Base-by-base conservation (phyloP, 2,329 filamentous ascomycete species). In the Cryoendolithus antarcticus region DNA sequence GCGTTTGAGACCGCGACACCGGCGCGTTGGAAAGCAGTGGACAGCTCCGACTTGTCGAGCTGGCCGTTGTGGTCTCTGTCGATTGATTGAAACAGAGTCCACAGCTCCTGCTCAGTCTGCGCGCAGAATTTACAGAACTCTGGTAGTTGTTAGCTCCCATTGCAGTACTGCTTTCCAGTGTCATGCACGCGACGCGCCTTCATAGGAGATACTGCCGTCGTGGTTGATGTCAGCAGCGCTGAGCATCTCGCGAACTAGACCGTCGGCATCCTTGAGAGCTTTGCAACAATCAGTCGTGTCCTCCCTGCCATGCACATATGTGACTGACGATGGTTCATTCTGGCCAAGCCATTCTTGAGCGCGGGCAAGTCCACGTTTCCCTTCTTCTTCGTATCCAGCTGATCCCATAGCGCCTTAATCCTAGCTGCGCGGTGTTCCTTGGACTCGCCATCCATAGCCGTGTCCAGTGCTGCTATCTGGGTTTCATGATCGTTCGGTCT, bases 91-190 rank as follows among this genome's bases (percentile, higher is more conserved):
- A 98, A 98, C 13, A 98, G 75, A 39, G 72, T 62, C 60, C 76
- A 80, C 9, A 98, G 75, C 60, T 95, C 81, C 44, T 74, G 74
- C 62, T 98, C 91, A 31, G 91, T 86, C 43, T 83, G 74, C 54
- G 88, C 75, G 56, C 96, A 86, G 56, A 96, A 96, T 32, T 70
- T 72, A 48, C 80, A 80, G 57, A 98, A 98, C 66, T 98, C 91
- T 91, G 58, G 27, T 42, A 27, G 13, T 28, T 30, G 46, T 49
- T 30, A 46, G 39, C 28, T 35, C 37, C 29, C 19, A 9, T 15
- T 21, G 31, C 12, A 28, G 29, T n/a, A 28, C n/a, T 21, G 19
- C 19, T 21, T 21, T 21, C 3, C 30, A 32, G 30, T 13, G 30
- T 32, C 19, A 34, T 13, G 15, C 34, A 21, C 34, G 11, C 9